These are phyloP conservation scores for Nemania sp. DNA, from an alignment of 2,329 filamentous ascomycete species.

Conservation along the genomic window DNA sequence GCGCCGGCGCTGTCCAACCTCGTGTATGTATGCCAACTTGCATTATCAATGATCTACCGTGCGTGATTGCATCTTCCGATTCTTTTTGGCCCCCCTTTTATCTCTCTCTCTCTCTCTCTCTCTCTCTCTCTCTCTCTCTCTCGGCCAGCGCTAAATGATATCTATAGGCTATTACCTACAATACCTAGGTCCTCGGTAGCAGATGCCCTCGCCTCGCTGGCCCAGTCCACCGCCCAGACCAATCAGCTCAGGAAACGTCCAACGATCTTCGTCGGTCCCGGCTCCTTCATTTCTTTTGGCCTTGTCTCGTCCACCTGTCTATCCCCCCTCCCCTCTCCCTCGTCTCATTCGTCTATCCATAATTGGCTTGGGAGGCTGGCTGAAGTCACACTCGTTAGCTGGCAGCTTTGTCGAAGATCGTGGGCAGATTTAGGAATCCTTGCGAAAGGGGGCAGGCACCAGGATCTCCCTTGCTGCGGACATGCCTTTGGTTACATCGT, in stretches of 20 bases:
- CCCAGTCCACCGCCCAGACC: slow-evolving; percentile 3
- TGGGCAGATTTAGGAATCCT: background rate
- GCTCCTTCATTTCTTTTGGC: slow-evolving; percentile 1
- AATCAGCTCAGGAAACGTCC: slow-evolving; percentile 3
- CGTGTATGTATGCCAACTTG: slow-evolving; percentile 26
- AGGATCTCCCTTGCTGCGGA: slow-evolving; percentile 1
- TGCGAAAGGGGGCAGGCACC: no score
- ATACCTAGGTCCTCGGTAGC: no score
- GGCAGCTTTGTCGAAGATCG: background rate
- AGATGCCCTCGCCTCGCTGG: background rate
- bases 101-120: no score
- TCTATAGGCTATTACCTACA: no score
- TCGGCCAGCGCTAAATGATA: slow-evolving; percentile 16
- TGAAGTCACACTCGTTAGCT: no score
- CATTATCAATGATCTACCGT: slow-evolving; percentile 25
- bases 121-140: no score
- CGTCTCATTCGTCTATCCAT: no score
- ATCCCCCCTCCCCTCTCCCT: no score
- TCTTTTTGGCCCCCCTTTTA: background rate
- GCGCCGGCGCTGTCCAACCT: slow-evolving; percentile 23
- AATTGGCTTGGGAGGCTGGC: no score
- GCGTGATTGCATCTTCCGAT: slow-evolving; percentile 22
- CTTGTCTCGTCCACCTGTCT: background rate
- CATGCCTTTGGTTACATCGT: slow-evolving; percentile 15
- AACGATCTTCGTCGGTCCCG: slow-evolving; percentile 7